Evolutionary conservation across 768 basidiomycete species (phyloP), one percentile per base, ranked within the genome.

Genomic region (Pleurotus cornucopiae): DNA sequence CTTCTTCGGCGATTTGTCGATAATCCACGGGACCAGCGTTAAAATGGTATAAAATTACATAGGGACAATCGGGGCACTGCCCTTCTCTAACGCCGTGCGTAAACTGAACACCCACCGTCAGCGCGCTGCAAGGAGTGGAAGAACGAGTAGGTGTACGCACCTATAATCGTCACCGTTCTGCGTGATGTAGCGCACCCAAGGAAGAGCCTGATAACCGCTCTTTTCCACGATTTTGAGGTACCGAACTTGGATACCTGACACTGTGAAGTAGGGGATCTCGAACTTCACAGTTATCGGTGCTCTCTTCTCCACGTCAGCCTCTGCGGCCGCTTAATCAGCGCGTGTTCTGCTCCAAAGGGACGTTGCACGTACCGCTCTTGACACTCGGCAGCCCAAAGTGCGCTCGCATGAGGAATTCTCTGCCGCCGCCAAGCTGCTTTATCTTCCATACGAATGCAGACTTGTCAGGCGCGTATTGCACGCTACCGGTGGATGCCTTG

Each of bases 401-500:
- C 0, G 97, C 97, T 9, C 97, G 82, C 96, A 98, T 98, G 54
- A 98, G 79, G 73, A 95, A 98, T 68, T 99, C 97, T 39, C 93
- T 84, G 38, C 92, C 92, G 4, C 97, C 97, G 4, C 92, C 95
- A 0, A 99, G 81, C 68, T 96, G 93, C 70, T 98, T 98, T 72
- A 99, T 98, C 73, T 98, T 98, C 97, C 97, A 98, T 1, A 98
- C 91, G 65, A 98, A 98, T 2, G 94, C 94, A 14, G 93, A 93
- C 71, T 98, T 98, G 69, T 99, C 97, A 0, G 96, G 97, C 1
- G 90, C 94, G 66, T 99, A 98, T 60, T 97, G 94, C 2, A 98
- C 97, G 20, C 85, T 89, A 2, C 97, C 97, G 11, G 94, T 95
- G 13, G 94, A 88, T 18, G 96, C 92, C 94, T 34, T 97, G 59